Conservation (phyloP, 208 protist species). For the Acanthamoeba sp. region DNA sequence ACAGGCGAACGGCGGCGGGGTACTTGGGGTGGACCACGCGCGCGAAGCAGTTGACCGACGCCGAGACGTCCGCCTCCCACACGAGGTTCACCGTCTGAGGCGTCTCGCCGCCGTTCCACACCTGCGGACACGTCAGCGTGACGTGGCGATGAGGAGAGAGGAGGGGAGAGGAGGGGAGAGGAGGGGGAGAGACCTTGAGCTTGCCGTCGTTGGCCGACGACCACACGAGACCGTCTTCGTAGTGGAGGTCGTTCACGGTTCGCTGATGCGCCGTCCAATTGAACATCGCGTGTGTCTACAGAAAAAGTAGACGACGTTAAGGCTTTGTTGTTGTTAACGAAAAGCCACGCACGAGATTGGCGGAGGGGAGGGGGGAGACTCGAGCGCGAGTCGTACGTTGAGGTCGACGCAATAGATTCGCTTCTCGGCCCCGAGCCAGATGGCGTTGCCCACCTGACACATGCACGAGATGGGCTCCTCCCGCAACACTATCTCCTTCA, state of each 20-base stretch:
- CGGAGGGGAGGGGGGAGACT: neutral
- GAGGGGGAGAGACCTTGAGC: neutral
- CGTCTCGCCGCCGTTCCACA: conserved; percentile 37
- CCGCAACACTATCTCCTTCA: neutral
- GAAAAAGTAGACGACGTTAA: no score
- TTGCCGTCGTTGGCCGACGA: conserved; percentile 45
- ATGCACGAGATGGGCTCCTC: conserved; percentile 20
- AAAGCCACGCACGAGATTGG: no score
- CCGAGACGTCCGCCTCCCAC: neutral
- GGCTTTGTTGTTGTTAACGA: neutral
- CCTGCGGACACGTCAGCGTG: neutral
- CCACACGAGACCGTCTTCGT: conserved; percentile 4
- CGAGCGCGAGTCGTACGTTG: neutral
- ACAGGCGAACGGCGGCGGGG: neutral
- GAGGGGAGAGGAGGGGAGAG: neutral
- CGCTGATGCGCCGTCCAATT: conserved; percentile 44
- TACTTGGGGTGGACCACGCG: neutral
- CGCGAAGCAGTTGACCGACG: conserved; percentile 3
- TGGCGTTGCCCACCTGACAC: conserved; percentile 12
- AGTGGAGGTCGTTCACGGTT: conserved; percentile 28
- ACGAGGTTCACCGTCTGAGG: conserved; percentile 11
- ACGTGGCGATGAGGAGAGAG: neutral
- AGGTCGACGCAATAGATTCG: conserved; percentile 44
- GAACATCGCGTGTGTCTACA: conserved; percentile 29
- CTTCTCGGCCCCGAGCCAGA: conserved; percentile 52